A percentile compares a stretch with the other conserved stretches of the same genome.
Evolutionary conservation across 2,329 filamentous ascomycete species (phyloP).

Genomic region (Thelonectria blattea): DNA sequence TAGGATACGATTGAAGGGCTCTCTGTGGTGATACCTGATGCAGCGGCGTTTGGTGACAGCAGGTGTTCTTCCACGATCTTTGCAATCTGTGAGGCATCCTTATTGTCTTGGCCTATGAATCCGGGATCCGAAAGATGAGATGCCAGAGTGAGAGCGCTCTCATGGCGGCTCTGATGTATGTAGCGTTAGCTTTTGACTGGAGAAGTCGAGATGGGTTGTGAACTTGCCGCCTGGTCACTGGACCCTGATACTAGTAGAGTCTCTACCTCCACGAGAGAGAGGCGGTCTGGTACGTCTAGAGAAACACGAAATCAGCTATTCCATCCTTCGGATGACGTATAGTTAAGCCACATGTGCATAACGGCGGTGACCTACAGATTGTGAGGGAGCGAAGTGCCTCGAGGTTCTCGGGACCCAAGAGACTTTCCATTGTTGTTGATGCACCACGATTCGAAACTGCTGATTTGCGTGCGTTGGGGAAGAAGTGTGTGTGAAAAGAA

Average conservation of each 20-base stretch:
- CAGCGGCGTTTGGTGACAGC: neutral
- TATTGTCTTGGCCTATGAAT: neutral
- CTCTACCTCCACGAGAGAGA: neutral
- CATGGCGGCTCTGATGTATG: conserved; percentile 13
- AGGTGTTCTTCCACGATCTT: neutral
- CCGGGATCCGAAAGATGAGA: neutral
- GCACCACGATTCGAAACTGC: no score
- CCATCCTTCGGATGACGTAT: neutral
- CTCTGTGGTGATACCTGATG: neutral
- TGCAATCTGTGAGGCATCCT: neutral
- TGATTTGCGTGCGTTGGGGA: neutral
- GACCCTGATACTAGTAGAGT: neutral
- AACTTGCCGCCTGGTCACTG: neutral
- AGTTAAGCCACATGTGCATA: neutral
- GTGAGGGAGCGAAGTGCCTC: conserved; percentile 11
- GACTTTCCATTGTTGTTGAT: conserved; percentile 8
- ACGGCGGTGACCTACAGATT: neutral
- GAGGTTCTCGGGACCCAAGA: conserved; percentile 24
- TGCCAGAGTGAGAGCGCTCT: conserved; percentile 9
- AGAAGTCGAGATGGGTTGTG: neutral
- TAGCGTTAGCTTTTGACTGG: conserved; percentile 10
- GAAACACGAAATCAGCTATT: conserved; percentile 1
- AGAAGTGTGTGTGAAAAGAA: neutral
- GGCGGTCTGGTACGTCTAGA: neutral
- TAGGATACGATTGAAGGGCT: no score